Base-by-base conservation (phyloP, 371 early-diverging fungal species). In the Coemansia sp. region DNA sequence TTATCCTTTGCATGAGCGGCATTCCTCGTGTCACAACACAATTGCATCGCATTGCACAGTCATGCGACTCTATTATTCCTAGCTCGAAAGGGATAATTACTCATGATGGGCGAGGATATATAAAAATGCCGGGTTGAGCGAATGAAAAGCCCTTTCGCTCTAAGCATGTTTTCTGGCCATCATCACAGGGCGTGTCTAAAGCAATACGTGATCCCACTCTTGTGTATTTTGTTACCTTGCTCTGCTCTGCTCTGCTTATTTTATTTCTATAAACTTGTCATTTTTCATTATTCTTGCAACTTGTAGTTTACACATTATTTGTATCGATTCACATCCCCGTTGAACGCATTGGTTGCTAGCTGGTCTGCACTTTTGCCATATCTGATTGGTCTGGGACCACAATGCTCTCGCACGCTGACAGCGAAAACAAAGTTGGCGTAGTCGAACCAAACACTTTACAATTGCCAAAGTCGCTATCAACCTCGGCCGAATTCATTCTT, bases 21-120 rank as follows among this genome's bases (percentile, higher is more conserved):
- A 42, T 42, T 20, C 23, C 23, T 23, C 3, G 52, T 62, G 62
- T 50, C 52, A 62, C 51, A n/a, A 12, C 52, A 21, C 23, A 37
- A 14, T 9, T 48, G 61, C 48, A 60, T 48, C 44, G 47, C 47
- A 47, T 47, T 51, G 18, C 51, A 18, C 16, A 20, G 62, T 62
- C 62, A 62, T 50, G 62, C 50, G 62, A 28, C 52, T 37, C 52
- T 25, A 48, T 60, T 60, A 26, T 60, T 44, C 23, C 48, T 6
- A 37, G 6, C 26, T 44, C n/a, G 25, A 48, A 60, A 16, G 59
- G 40, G 48, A 47, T 26, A 25, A 60, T 47, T 60, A 26, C 48
- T 60, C 48, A 47, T 54, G 25, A 33, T 33, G 33, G 33, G 33
- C 33, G 33, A 50, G 50, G 50, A 50, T 50, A 21, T 50, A 50